Base-by-base conservation (phyloP, 768 basidiomycete genomes). In the Tremella fuciformis region DNA sequence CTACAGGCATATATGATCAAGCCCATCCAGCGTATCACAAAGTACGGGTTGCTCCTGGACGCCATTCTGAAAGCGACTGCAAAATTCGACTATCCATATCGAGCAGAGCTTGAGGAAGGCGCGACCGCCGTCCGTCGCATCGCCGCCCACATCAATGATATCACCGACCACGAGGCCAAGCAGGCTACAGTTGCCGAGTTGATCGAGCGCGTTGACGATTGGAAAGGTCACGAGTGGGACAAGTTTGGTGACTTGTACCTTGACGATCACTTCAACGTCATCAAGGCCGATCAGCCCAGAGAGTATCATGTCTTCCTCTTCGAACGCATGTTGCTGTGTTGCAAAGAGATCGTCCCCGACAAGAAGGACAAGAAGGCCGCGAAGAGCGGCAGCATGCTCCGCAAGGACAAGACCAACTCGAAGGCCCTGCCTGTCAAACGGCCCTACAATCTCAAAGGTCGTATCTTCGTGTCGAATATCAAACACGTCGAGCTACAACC, bases 281-380 rank as follows among this genome's bases (percentile, higher is more conserved):
- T 88, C 68, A 99, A 98, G 78, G 88, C 87, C 50, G 92, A 93
- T 59, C 88, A 92, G 69, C 92, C 97, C 76, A 84, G 96, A 67
- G 96, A 99, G 77, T 98, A 98, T 70, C 91, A 94, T 67, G 93
- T 99, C 58, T 99, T 97, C 82, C 81, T 99, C 37, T 99, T 99
- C 66, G 93, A 98, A 80, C 91, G 91, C 80, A 99, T 99, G 77
- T 91, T 99, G 65, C 83, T 98, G 19, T 99, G 96, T 78, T 98
- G 96, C 82, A 98, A 98, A 77, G 96, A 98, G 76, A 87, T 88
- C 6, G 73, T 82, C 15, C 81, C 81, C 4, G 81, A 82, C 6
- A 81, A 83, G 40, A 76, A 72, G 56, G 85, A 84, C 76, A 89
- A 90, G 78, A 66, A 68, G 58, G 80, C 80, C 39, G 81, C 82